A percentile compares a stretch with the other conserved stretches of the same genome.
Conservation (phyloP, 257 asterid genomes). For the Solanum virginianum region DNA sequence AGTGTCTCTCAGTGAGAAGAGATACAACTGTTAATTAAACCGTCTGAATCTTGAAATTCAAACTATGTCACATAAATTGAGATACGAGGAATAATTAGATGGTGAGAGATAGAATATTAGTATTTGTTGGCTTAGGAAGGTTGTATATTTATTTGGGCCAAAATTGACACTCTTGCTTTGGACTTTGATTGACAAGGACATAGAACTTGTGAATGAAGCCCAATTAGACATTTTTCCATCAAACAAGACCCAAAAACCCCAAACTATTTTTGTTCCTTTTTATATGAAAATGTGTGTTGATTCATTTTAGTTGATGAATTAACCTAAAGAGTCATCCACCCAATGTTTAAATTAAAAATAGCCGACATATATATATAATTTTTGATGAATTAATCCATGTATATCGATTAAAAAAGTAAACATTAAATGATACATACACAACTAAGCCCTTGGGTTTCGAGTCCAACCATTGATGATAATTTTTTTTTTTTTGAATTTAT, state of each 20-base stretch:
- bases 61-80: too few species aligned
- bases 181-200: not conserved
- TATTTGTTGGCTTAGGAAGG: not conserved
- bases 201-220: not conserved
- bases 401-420: too few species aligned
- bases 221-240: not conserved
- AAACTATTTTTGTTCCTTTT: too few species aligned
- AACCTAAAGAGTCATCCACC: too few species aligned
- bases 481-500: constrained; percentile 2
- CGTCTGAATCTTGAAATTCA: too few species aligned
- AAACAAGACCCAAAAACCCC: too few species aligned
- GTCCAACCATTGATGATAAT: constrained; percentile 37
- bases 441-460: constrained; percentile 22
- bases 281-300: too few species aligned
- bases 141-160: not conserved
- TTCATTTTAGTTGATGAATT: too few species aligned
- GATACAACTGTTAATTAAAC: fast-evolving
- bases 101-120: not conserved
- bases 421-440: constrained; percentile 33
- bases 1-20: not conserved
- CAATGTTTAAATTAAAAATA: too few species aligned
- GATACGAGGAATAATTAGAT: not conserved
- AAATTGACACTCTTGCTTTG: not conserved
- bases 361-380: too few species aligned
- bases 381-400: too few species aligned